Base-by-base conservation (phyloP, 495 filamentous ascomycete genomes). In the Aspergillus indologenus region DNA sequence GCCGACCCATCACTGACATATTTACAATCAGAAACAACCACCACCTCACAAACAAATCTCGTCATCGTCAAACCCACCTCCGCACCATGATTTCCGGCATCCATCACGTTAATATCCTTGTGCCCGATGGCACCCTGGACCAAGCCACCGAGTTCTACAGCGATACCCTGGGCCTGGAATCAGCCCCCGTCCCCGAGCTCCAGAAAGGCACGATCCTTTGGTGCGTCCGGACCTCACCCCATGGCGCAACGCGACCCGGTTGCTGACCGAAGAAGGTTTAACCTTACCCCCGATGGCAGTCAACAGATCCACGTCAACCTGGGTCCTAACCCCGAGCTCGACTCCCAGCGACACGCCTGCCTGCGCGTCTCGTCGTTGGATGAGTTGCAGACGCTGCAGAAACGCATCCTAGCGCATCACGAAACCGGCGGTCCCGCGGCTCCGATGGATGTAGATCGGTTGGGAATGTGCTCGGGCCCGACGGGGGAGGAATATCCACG, bases 281-380 rank as follows among this genome's bases (percentile, higher is more conserved):
- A 87, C 59, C 82, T 87, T 51, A 78, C 62, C 34, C 57, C 74
- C 19, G 58, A 63, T 2, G 79, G 77, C 14, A 81, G 83, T 4
- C 84, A 87, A 62, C 85, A 87, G 65, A 68, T 87, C 11, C 85
- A 87, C 54, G 69, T 87, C 15, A 79, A 75, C 0, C 76, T 79
- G 45, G 81, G 79, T 0, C 48, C 75, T 3, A 83, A 82, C 52
- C 0, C 15, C 48, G 79, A 84, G 31, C 66, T 68, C 23, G 62
- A 68, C 1, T 71, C 76, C 5, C 62, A 64, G 0, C 72, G 82
- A 2, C 85, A 87, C 49, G 84, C 85, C 1, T 87, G 84, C 65
- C 85, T 87, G 62, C 73, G 76, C 43, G 53, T 86, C 3, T 69
- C 60, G 0, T 76, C 71, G 4, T 60, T 56, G 9, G 79, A 83